Percentiles rank a stretch among this genome's conserved stretches.
Evolutionary conservation across 108 stramenopile genomes (phyloP).

Genomic region (Asterionellopsis glacialis): DNA sequence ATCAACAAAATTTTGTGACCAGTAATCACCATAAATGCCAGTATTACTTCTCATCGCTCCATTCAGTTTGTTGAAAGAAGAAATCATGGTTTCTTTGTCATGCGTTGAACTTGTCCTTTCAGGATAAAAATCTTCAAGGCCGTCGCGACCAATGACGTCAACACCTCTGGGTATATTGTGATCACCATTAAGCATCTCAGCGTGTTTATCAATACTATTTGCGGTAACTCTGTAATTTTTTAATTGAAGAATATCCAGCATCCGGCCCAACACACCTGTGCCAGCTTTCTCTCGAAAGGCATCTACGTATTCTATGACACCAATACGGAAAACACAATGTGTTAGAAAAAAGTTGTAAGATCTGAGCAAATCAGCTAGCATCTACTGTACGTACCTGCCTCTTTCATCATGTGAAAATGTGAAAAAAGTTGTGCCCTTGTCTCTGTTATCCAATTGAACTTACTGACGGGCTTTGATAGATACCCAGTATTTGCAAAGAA

Average conservation of each 20-base stretch:
- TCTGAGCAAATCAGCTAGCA: too few species aligned
- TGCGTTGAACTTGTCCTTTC: background rate
- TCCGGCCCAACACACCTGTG: constrained; percentile 1
- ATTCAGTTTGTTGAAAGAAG: constrained; percentile 21
- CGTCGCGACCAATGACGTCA: too few species aligned
- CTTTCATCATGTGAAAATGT: background rate
- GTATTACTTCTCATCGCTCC: constrained; percentile 16
- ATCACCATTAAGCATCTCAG: background rate
- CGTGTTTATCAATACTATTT: background rate
- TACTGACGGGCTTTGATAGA: constrained; percentile 27
- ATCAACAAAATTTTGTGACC: constrained; percentile 33
- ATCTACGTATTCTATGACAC: background rate
- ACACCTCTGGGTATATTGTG: background rate
- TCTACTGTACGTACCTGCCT: background rate
- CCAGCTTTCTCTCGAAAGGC: background rate
- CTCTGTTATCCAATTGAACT: background rate
- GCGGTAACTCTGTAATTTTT: constrained; percentile 3
- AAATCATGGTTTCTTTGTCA: background rate
- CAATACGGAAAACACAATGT: too few species aligned
- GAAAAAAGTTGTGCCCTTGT: constrained; percentile 26
- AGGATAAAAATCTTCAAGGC: too few species aligned
- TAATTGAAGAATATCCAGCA: background rate
- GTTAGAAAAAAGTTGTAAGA: too few species aligned
- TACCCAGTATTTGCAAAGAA: constrained; percentile 70
- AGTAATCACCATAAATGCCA: constrained; percentile 43